phyloP scores from a whole-genome alignment of 768 basidiomycete species.

The Tylopilus balloui region DNA sequence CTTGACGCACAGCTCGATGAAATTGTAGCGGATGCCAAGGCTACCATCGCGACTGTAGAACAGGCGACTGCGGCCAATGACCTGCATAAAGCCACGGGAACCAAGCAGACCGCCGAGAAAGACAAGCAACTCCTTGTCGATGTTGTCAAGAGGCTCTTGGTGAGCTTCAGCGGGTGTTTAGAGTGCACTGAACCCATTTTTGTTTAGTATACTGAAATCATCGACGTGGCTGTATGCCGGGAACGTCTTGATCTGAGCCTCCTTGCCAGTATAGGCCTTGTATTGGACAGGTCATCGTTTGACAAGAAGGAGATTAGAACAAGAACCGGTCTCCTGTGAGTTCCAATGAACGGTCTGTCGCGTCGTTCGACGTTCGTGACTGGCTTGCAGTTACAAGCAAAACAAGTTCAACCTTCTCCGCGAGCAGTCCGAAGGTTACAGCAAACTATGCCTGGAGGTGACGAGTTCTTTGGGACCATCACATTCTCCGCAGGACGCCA shows the following conservation, averaged over 20 bases:
- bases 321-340: constrained; percentile 78
- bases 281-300: constrained; percentile 59
- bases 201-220: constrained; percentile 51
- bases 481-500: constrained; percentile 63
- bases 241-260: constrained; percentile 71
- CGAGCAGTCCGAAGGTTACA: constrained; percentile 97
- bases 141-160: constrained; percentile 59
- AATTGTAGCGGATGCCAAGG: constrained; percentile 51
- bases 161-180: constrained; percentile 25
- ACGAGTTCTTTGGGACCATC: constrained; percentile 71
- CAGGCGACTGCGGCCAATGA: constrained; percentile 21
- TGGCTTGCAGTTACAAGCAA: constrained; percentile 78
- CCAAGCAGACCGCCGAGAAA: constrained; percentile 50
- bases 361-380: neutral
- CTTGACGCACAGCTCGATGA: constrained; percentile 77
- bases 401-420: constrained; percentile 97
- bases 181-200: neutral
- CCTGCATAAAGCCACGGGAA: constrained; percentile 34
- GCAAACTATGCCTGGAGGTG: constrained; percentile 84
- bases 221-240: constrained; percentile 59
- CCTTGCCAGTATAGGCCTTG: constrained; percentile 59
- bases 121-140: constrained; percentile 59
- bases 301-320: constrained; percentile 80
- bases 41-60: constrained; percentile 34
- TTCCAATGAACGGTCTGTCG: constrained; percentile 9